Percentiles rank a stretch among this genome's conserved stretches.
Evolutionary conservation across 2,329 filamentous ascomycete species (phyloP).

Genomic region (Colletotrichum navitas): DNA sequence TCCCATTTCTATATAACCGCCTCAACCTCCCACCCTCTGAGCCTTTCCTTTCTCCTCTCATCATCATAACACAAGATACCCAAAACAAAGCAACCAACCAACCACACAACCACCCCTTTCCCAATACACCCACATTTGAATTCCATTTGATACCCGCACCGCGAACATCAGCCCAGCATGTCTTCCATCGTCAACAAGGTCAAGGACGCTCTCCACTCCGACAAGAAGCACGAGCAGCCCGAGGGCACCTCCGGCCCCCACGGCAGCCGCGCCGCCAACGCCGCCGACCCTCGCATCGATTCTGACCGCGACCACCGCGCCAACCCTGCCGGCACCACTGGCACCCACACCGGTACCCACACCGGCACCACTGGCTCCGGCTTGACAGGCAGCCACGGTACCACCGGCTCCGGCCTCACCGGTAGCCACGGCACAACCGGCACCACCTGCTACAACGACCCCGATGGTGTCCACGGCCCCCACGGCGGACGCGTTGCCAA

Average conservation of each 20-base stretch:
- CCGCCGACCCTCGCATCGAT: constrained; percentile 64
- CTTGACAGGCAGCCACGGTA: constrained; percentile 45
- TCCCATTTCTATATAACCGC: constrained; percentile 39
- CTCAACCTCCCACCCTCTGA: constrained; percentile 17
- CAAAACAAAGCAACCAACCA: constrained; percentile 29
- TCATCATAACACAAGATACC: constrained; percentile 43
- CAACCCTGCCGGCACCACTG: constrained; percentile 50
- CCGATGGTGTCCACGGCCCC: constrained; percentile 53
- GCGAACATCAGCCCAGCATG: constrained; percentile 58
- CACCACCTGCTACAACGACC: constrained; percentile 34
- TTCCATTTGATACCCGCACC: constrained; percentile 38
- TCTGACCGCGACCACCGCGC: constrained; percentile 60
- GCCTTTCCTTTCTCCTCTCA: constrained; percentile 17
- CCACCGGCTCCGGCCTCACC: constrained; percentile 31
- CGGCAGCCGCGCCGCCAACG: constrained; percentile 58
- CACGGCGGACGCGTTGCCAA: constrained; percentile 62
- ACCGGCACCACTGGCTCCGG: constrained; percentile 34
- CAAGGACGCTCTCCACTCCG: constrained; percentile 66
- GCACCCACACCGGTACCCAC: constrained; percentile 46
- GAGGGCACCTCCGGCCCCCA: constrained; percentile 49
- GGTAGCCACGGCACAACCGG: constrained; percentile 52
- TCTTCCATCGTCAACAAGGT: constrained; percentile 70
- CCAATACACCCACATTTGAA: neutral
- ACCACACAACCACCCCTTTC: constrained; percentile 1
- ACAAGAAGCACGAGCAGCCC: constrained; percentile 52